Base-by-base conservation (phyloP, 305 asterid genomes). In the Fraxinus floribunda region DNA sequence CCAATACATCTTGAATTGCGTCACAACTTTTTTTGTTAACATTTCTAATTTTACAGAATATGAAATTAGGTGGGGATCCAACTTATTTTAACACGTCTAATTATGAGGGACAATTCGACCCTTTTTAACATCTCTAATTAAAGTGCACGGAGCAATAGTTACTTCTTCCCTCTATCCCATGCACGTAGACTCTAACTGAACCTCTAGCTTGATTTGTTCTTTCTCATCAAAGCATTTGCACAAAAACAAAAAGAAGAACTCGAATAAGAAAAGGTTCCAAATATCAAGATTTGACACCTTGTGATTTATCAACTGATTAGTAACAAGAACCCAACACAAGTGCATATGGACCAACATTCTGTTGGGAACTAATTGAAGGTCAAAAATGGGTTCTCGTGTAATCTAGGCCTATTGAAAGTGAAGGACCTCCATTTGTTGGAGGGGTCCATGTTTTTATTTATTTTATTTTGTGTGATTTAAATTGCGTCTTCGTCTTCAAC, bases 261-360 rank as follows among this genome's bases (percentile, higher is more conserved):
- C 15, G n/a, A 76, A 84, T 75, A 30, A 71, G 76, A 72, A 26
- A 84, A 22, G 64, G 49, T 16, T 24, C 57, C 44, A 62, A 7
- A 13, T 22, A 62, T 62, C 30, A 62, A 20, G 64, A 55, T 55
- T 55, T 55, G 30, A 62, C 32, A 62, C 71, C 71, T 22, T 20
- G 7, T 62, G 71, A 62, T 20, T 5, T 57, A 57, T 30, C 44
- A 74, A 64, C 36, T 35, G 64, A 81, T 78, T n/a, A 76, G 86
- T 35, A 30, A 78, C 88, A 83, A 72, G 35, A 79, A 70, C 62
- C 22, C 62, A 78, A n/a, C 72, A 83, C 57, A 82, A 66, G 9
- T 77, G 82, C 76, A 52, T 80, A 77, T 38, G 83, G 75, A 80
- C 84, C 88, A 84, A 84, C 86, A 84, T 76, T 79, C 75, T 85